Evolutionary conservation across 2,329 filamentous ascomycete species (phyloP).

Genomic region (Microdochium nivale): DNA sequence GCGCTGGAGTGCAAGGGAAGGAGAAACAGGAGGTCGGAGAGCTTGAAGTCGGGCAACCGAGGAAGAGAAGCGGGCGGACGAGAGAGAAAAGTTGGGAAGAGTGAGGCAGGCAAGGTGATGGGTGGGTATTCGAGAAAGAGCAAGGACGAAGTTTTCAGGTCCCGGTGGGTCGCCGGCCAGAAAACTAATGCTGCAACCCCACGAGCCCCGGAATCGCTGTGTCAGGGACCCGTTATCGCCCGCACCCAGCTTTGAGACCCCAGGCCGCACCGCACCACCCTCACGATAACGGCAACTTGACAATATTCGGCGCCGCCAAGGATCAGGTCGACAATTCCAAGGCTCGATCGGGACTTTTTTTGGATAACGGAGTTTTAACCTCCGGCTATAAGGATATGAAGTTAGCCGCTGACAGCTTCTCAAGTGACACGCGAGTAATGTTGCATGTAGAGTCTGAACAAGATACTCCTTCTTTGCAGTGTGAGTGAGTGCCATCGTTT

Average conservation of each 20-base stretch:
- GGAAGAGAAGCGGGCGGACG: not conserved
- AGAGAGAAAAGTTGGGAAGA: constrained; percentile 1
- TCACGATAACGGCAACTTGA: too few species aligned
- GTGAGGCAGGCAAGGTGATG: not conserved
- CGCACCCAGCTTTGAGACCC: constrained; percentile 4
- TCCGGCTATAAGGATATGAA: too few species aligned
- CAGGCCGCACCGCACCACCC: not conserved
- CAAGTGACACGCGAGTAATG: too few species aligned
- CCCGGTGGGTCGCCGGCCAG: not conserved
- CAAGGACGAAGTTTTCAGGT: constrained; percentile 7
- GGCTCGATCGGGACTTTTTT: too few species aligned
- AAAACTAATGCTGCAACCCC: not conserved
- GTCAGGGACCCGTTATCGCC: too few species aligned
- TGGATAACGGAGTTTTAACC: too few species aligned
- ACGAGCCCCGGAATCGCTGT: not conserved
- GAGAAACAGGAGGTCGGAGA: not conserved
- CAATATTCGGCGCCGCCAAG: too few species aligned
- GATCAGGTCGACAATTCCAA: too few species aligned
- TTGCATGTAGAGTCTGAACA: too few species aligned
- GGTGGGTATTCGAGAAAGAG: not conserved
- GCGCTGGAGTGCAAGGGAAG: constrained; percentile 1
- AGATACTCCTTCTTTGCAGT: too few species aligned
- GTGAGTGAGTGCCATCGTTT: too few species aligned
- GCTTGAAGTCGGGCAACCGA: not conserved
- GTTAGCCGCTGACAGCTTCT: too few species aligned